Percentiles rank a stretch among this genome's conserved stretches.
phyloP scores from a whole-genome alignment of 2,329 filamentous ascomycete species.

The Piedraia hortae region DNA sequence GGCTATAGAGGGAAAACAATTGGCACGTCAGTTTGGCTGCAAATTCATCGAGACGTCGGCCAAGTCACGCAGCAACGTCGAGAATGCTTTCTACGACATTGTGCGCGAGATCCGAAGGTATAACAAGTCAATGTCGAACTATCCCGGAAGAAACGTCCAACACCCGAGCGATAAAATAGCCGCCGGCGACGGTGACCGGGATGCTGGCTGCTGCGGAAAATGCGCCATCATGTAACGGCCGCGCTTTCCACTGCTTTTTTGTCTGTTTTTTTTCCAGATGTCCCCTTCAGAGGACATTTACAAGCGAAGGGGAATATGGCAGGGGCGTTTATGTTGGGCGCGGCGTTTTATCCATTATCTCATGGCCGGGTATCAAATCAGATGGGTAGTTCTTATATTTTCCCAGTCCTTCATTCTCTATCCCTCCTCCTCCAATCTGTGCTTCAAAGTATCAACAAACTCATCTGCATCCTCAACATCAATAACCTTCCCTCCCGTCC shows the following conservation, averaged over 20 bases:
- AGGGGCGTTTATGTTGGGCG: no score
- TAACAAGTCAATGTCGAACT: conserved; percentile 89
- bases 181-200: conserved; percentile 38
- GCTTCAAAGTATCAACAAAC: no score
- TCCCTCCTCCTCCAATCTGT: no score
- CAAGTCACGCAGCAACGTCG: conserved; percentile 93
- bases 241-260: not conserved
- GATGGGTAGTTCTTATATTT: no score
- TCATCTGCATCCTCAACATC: no score
- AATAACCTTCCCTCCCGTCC: no score
- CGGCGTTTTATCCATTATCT: no score
- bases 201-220: conserved; percentile 52
- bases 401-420: no score
- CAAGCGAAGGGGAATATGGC: no score
- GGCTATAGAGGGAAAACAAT: conserved; percentile 52
- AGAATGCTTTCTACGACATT: conserved; percentile 95
- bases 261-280: no score
- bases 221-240: conserved; percentile 71
- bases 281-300: no score
- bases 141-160: conserved; percentile 29
- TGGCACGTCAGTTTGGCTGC: conserved; percentile 74
- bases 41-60: conserved; percentile 98
- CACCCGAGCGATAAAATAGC: conserved; percentile 40
- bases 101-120: conserved; percentile 93
- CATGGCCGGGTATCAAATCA: no score